Conservation (phyloP, 148 eudicot species). For the Beta vulgaris region DNA sequence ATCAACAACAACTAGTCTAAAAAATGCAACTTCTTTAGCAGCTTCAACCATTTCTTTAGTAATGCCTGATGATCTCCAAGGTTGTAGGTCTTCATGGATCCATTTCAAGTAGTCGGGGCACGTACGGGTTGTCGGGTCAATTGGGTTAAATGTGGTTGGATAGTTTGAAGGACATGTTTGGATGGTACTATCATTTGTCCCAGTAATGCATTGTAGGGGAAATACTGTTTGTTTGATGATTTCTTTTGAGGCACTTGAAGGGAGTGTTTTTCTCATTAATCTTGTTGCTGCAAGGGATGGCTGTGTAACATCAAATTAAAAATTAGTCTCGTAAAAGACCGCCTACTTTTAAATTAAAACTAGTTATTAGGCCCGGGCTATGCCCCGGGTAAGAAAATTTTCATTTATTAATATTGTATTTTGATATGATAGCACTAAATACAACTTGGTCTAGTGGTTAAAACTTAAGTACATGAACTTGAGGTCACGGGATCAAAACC, state of each 20-base stretch:
- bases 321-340: background rate
- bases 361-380: too few species aligned
- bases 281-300: slow-evolving; percentile 26
- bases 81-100: slow-evolving; percentile 50
- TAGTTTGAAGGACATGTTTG: slow-evolving; percentile 38
- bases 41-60: slow-evolving; percentile 44
- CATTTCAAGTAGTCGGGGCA: slow-evolving; percentile 54
- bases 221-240: slow-evolving; percentile 13
- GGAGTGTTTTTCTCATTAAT: slow-evolving; percentile 20
- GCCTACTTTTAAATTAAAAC: too few species aligned
- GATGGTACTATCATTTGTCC: slow-evolving; percentile 18
- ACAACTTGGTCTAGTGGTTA: too few species aligned
- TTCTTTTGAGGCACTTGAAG: slow-evolving; percentile 11
- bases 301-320: slow-evolving; percentile 8
- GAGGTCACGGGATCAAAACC: too few species aligned
- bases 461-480: too few species aligned
- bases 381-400: too few species aligned
- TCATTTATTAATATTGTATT: too few species aligned
- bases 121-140: slow-evolving; percentile 11
- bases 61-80: slow-evolving; percentile 44
- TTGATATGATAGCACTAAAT: too few species aligned
- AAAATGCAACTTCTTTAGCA: slow-evolving; percentile 25
- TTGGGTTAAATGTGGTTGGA: slow-evolving; percentile 21
- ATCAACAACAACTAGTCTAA: slow-evolving; percentile 38
- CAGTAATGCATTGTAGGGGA: slow-evolving; percentile 28